Percentiles rank a stretch among this genome's conserved stretches.
Conservation (phyloP, 139 green algal genomes). For the Yamagishiella unicocca region DNA sequence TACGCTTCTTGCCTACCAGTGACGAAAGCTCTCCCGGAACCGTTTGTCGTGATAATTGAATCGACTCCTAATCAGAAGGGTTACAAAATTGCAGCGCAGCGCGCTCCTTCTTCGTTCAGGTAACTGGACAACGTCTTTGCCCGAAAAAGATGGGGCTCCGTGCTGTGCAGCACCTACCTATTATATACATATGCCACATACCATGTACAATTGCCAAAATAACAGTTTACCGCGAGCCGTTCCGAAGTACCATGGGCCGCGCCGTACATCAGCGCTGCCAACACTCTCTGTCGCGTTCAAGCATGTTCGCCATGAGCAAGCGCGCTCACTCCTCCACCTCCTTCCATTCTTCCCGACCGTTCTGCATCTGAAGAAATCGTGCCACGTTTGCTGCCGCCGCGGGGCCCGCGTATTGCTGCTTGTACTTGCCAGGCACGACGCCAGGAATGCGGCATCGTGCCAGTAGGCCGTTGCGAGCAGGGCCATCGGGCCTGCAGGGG, state of each 20-base stretch:
- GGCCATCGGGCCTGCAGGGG: neutral
- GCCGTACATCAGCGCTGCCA: neutral
- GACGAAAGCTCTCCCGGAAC: no score
- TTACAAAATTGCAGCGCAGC: no score
- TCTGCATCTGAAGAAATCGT: conserved; percentile 5
- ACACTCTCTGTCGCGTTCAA: no score
- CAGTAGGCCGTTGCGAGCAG: neutral
- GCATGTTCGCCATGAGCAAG: neutral
- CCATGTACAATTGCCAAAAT: neutral
- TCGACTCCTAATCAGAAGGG: no score
- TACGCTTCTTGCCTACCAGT: neutral
- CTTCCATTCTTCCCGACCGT: conserved; percentile 20
- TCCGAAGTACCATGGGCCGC: neutral
- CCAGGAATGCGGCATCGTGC: conserved; percentile 29
- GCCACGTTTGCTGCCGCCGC: neutral
- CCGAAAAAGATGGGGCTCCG: no score
- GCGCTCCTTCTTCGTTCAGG: no score
- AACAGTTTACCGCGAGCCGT: neutral
- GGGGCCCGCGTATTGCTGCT: conserved; percentile 15
- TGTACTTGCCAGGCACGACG: neutral
- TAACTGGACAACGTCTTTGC: no score
- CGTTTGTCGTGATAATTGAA: no score
- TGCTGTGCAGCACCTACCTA: no score
- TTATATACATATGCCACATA: no score
- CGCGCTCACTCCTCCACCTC: neutral